Evolutionary conservation across 169 alveolate species (phyloP).

Genomic region (Eimeria tenella): DNA sequence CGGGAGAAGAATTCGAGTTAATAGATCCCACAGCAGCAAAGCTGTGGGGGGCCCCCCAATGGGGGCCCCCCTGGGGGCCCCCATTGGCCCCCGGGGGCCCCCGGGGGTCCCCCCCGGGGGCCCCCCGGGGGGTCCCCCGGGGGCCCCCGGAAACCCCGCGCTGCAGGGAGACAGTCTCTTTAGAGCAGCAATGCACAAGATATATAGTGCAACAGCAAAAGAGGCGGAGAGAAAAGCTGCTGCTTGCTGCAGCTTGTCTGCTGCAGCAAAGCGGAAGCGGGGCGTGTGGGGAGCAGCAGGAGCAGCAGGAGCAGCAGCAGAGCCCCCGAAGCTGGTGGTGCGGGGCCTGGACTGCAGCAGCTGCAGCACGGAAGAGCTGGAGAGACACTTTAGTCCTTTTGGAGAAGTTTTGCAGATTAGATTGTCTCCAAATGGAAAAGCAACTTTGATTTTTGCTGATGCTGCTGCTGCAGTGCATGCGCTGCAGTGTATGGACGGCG

Average conservation of each 20-base stretch:
- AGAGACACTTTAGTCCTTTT: constrained; percentile 62
- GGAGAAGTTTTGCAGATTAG: constrained; percentile 52
- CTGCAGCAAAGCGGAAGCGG: constrained; percentile 60
- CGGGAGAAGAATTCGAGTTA: constrained; percentile 61
- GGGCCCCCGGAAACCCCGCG: too few relatives aligned
- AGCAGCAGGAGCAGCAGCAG: constrained; percentile 51
- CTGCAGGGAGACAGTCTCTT: not conserved
- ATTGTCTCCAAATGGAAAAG: constrained; percentile 49
- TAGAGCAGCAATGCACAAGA: constrained; percentile 62
- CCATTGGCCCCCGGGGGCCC: too few relatives aligned
- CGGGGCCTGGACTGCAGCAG: constrained; percentile 62
- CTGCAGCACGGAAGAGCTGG: constrained; percentile 56
- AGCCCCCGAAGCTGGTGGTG: constrained; percentile 14
- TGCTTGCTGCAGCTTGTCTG: constrained; percentile 49
- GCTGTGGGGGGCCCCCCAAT: not conserved
- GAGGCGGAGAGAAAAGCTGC: constrained; percentile 74
- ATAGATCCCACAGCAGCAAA: constrained; percentile 66
- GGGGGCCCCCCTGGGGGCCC: too few relatives aligned
- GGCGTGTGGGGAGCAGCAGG: constrained; percentile 26
- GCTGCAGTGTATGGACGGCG: constrained; percentile 41
- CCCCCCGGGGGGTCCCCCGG: not conserved
- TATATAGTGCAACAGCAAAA: constrained; percentile 62
- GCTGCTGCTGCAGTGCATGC: constrained; percentile 74
- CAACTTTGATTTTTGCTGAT: constrained; percentile 65
- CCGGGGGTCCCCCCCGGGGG: too few relatives aligned